Evolutionary conservation across 2,329 filamentous ascomycete species (phyloP), one percentile per base, ranked within the genome.

Genomic region (Fusarium subglutinans): DNA sequence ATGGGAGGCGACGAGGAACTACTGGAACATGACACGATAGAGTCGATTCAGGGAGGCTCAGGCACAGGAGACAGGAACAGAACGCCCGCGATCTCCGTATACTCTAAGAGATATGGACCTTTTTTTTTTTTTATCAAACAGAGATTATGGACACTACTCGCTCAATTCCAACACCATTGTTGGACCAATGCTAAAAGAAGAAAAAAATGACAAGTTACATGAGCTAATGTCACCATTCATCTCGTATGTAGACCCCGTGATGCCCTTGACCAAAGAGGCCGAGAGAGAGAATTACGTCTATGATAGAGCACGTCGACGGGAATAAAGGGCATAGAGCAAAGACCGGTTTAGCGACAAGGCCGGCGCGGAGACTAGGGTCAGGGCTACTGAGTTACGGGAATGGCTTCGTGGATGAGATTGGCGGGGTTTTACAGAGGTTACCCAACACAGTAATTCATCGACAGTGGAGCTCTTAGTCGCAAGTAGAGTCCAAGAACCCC

Each of bases 1-100:
- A 53, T 40, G 41, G 35, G 35, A 63, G 57, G 33, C 40, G 38
- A 35, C 14, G 62, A 54, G 55, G 35, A 65, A 44, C 28, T 70
- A 65, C 71, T 69, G 53, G 66, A 69, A 69, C 45, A 40, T 59
- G 28, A 44, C 51, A 72, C 59, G 48, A 30, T 51, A 72, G 50
- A 30, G 11, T 40, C 24, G 47, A 56, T 45, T 56, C 44, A 63
- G 54, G 68, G 63, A 26, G 48, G 30, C 18, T 37, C n/a, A 54
- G 33, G 33, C 54, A 53, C 55, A 59, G 43, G 8, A 37, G 22
- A 47, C 50, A 56, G 43, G 14, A 28, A 37, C 24, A 48, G 30
- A 30, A 18, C 43, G 15, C 40, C 44, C 41, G 41, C 43, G 40
- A 44, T 24, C 41, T 28, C 60, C 51, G 17, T 30, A 35, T 22